These are phyloP conservation scores for Delitschia confertaspora DNA, from an alignment of 495 filamentous ascomycete genomes.

Conservation along the genomic window DNA sequence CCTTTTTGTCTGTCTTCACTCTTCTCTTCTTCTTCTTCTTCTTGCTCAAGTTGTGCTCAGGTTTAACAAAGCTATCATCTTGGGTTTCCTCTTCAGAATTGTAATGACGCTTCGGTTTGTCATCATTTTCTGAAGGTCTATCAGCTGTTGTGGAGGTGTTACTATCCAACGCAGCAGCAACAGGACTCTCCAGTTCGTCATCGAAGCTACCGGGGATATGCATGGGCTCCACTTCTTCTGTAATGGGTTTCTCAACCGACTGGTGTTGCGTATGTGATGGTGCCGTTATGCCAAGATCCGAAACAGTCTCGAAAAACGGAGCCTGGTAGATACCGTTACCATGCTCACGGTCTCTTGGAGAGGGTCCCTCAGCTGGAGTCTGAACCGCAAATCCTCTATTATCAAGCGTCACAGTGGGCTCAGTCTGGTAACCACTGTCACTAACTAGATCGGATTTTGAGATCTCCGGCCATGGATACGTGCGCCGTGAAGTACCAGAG, in stretches of 20 bases:
- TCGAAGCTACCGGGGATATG: conserved; percentile 24
- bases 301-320: conserved; percentile 28
- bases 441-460: too few species aligned
- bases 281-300: conserved; percentile 16
- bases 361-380: conserved; percentile 3
- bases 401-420: conserved; percentile 1
- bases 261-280: background rate
- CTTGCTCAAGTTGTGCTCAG: conserved; percentile 16
- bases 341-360: background rate
- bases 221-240: conserved; percentile 6
- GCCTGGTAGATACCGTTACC: conserved; percentile 11
- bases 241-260: conserved; percentile 2
- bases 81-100: conserved; percentile 22
- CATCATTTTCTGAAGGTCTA: too few species aligned
- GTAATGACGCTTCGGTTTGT: too few species aligned
- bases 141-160: too few species aligned
- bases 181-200: background rate
- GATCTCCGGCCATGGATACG: conserved; percentile 5
- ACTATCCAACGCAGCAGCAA: background rate
- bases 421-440: too few species aligned
- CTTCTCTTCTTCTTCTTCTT: conserved; percentile 27
- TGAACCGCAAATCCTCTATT: conserved; percentile 7
- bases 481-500: conserved; percentile 12
- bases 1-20: conserved; percentile 15
- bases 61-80: conserved; percentile 5